A percentile compares a stretch with the other conserved stretches of the same genome.
phyloP scores from a whole-genome alignment of 2,329 filamentous ascomycete genomes.

The Thelonectria olida region DNA sequence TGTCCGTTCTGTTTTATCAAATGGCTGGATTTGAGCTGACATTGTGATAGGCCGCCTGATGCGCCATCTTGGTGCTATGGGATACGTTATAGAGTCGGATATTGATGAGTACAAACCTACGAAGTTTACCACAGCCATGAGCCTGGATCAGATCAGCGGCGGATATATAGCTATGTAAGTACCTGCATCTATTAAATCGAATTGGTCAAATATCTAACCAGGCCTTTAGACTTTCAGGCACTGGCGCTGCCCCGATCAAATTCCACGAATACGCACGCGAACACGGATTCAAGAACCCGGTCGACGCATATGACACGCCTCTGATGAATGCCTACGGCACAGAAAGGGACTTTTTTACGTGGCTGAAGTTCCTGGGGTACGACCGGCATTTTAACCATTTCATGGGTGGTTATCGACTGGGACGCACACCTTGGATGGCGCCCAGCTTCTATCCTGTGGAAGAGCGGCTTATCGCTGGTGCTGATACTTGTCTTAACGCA shows the following conservation, averaged over 20 bases:
- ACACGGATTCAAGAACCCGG: no score
- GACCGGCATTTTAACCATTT: not conserved
- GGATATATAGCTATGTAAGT: slow-evolving; percentile 42
- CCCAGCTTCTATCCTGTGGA: slow-evolving; percentile 38
- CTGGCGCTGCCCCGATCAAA: not conserved
- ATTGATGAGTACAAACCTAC: slow-evolving; percentile 47
- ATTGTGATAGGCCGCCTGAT: slow-evolving; percentile 36
- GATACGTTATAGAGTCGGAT: no score
- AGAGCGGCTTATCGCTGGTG: slow-evolving; percentile 35
- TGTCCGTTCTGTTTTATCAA: slow-evolving; percentile 27
- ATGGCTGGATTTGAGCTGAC: slow-evolving; percentile 12
- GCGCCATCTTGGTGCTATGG: slow-evolving; percentile 48
- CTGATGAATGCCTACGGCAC: slow-evolving; percentile 10
- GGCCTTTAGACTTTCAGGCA: not conserved
- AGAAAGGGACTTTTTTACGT: not conserved
- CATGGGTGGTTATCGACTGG: slow-evolving; percentile 40
- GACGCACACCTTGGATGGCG: slow-evolving; percentile 42
- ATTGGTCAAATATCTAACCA: not conserved
- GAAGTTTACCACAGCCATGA: slow-evolving; percentile 45
- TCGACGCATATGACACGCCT: not conserved
- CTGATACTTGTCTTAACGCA: slow-evolving; percentile 27
- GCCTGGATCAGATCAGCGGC: slow-evolving; percentile 40
- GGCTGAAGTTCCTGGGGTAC: not conserved
- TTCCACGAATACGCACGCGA: not conserved
- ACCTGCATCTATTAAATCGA: not conserved